Base-by-base conservation (phyloP, 2,329 filamentous ascomycete genomes). In the Phaeomoniella chlamydospora region DNA sequence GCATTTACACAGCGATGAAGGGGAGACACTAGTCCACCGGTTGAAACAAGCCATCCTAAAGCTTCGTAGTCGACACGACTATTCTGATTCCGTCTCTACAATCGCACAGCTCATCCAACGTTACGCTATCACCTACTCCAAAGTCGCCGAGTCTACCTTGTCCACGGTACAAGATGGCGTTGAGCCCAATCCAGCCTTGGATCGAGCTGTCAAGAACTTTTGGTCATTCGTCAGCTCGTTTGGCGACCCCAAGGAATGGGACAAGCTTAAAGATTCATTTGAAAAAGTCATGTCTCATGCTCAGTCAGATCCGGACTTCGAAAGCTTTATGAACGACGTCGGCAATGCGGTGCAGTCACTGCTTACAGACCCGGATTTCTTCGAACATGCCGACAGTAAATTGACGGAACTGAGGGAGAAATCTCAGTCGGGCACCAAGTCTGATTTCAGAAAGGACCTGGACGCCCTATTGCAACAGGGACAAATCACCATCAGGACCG, bases 331-430 rank as follows among this genome's bases (percentile, higher is more conserved):
- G 51, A 68, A 68, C 15, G 74, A 92, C 32, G 62, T 87, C 18
- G 81, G 80, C 9, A 73, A 77, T 37, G 73, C 81, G 3, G 56
- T 94, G 3, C 80, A 93, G 49, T 77, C 80, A 42, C 77, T 94
- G 54, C 62, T 96, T 30, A 90, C 77, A 0, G 81, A 94, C 42
- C 87, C 88, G 0, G 71, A 77, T 3, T 94, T 94, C 57, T 83
- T 92, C 48, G 80, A 87, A 33, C 68, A 83, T 29, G 75, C 76
- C 1, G 74, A 80, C 3, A 71, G 77, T 41, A 74, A 80, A 41
- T 66, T 78, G 37, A 59, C 71, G 31, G 67, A 75, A 40, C 60
- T 78, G 4, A 66, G 68, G 35, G 59, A 66, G 32, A 73, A 74
- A 49, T 65, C 68, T 4, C 62, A 66, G 31, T 58, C 66, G 37